These are phyloP conservation scores for Actinomortierella ambigua DNA, from an alignment of 371 early-diverging fungal genomes.

Conservation along the genomic window DNA sequence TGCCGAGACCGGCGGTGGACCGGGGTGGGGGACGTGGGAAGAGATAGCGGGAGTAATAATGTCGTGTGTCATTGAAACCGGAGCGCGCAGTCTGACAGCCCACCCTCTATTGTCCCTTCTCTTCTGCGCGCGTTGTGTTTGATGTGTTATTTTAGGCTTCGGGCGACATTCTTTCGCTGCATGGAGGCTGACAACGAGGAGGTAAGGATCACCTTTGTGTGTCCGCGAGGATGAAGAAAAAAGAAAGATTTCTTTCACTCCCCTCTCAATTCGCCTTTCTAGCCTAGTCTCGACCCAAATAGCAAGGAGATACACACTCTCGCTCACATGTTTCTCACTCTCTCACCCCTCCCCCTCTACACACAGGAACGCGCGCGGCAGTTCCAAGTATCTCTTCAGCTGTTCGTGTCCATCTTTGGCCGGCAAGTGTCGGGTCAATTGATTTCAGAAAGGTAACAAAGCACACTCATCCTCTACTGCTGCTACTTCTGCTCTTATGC, in stretches of 20 bases:
- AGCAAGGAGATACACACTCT: no score
- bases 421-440: slow-evolving; percentile 41
- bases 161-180: slow-evolving; percentile 35
- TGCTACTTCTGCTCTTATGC: no score
- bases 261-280: no score
- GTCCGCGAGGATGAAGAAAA: no score
- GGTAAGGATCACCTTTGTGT: no score
- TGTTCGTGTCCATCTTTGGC: slow-evolving; percentile 43
- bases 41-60: no score
- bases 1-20: neutral
- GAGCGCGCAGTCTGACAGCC: no score
- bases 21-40: no score
- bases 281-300: no score
- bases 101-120: neutral
- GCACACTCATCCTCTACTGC: neutral
- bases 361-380: slow-evolving; percentile 23
- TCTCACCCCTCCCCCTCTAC: neutral
- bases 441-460: slow-evolving; percentile 34
- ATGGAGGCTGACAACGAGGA: slow-evolving; percentile 42
- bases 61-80: no score
- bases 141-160: slow-evolving; percentile 16
- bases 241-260: no score
- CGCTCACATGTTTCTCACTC: neutral
- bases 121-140: neutral
- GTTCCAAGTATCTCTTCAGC: slow-evolving; percentile 31